Percentiles rank a stretch among this genome's conserved stretches.
phyloP scores from a whole-genome alignment of 2,329 filamentous ascomycete genomes.

The Verticillium nubilum region DNA sequence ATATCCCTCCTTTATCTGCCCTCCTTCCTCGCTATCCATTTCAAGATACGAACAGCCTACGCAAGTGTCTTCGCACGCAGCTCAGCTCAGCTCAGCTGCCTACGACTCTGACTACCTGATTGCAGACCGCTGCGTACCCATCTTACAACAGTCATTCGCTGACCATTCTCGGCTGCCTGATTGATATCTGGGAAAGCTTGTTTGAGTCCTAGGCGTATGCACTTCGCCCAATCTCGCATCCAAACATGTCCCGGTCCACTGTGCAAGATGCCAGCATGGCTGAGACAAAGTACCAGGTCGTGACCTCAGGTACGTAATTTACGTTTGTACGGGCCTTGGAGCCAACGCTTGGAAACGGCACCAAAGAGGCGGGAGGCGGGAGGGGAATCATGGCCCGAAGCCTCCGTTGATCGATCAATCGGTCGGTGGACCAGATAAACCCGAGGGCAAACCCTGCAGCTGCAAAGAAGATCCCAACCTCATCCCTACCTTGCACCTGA shows the following conservation, averaged over 20 bases:
- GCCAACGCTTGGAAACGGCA: neutral
- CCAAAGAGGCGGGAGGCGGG: neutral
- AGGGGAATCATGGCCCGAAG: neutral
- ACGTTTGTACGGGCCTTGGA: neutral
- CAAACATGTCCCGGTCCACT: neutral
- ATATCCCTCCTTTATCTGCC: neutral
- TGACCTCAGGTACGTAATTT: conserved; percentile 11
- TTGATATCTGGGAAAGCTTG: neutral
- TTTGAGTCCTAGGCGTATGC: neutral
- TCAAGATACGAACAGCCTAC: neutral
- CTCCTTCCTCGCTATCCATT: neutral
- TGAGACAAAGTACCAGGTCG: conserved; percentile 5
- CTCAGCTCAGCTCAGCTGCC: neutral
- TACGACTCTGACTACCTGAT: neutral
- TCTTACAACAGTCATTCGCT: neutral
- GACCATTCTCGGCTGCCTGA: neutral
- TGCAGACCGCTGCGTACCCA: neutral
- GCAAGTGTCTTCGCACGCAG: neutral
- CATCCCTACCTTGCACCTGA: neutral
- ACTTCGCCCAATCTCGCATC: neutral
- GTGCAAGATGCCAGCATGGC: neutral
- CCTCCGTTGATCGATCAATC: neutral
- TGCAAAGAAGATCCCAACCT: neutral
- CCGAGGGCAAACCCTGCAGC: neutral
- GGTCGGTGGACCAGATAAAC: neutral